phyloP scores from a whole-genome alignment of 140 eudicot genomes.

The Flaveria floridana region DNA sequence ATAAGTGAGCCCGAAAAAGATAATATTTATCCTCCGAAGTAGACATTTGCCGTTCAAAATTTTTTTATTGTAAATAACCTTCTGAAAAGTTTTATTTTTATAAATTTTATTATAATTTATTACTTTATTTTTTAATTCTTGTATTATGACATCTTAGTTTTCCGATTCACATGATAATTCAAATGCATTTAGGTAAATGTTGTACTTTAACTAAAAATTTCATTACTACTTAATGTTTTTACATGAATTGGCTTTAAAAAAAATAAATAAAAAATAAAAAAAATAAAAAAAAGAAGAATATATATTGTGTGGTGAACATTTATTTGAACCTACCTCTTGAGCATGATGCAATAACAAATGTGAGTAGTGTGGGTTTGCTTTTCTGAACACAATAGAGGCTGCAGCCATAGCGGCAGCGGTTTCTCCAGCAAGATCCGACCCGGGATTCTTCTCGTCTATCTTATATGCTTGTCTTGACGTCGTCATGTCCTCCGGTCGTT shows the following conservation, averaged over 20 bases:
- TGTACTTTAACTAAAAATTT: background rate
- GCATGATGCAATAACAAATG: conserved; percentile 70
- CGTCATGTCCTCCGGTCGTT: conserved; percentile 93
- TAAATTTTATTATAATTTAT: too few species aligned
- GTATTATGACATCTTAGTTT: too few species aligned
- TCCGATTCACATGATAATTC: too few species aligned
- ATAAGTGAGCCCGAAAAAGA: too few species aligned
- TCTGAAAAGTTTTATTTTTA: too few species aligned
- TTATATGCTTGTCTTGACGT: conserved; percentile 71
- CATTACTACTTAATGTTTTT: too few species aligned
- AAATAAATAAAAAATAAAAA: too few species aligned
- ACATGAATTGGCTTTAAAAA: background rate
- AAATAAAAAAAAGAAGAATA: background rate
- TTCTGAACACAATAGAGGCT: conserved; percentile 62
- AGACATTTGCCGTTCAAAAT: too few species aligned
- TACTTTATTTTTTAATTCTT: too few species aligned
- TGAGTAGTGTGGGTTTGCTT: conserved; percentile 69
- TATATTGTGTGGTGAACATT: background rate
- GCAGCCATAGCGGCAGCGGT: conserved; percentile 96
- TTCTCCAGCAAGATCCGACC: conserved; percentile 88
- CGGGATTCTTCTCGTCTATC: conserved; percentile 76
- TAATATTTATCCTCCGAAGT: too few species aligned
- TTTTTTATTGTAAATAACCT: too few species aligned
- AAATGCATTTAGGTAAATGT: background rate
- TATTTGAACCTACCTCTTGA: conserved; percentile 43